A percentile compares a stretch with the other conserved stretches of the same genome.
Conservation (phyloP, 2,329 filamentous ascomycete genomes). For the Xylariaceae sp. region DNA sequence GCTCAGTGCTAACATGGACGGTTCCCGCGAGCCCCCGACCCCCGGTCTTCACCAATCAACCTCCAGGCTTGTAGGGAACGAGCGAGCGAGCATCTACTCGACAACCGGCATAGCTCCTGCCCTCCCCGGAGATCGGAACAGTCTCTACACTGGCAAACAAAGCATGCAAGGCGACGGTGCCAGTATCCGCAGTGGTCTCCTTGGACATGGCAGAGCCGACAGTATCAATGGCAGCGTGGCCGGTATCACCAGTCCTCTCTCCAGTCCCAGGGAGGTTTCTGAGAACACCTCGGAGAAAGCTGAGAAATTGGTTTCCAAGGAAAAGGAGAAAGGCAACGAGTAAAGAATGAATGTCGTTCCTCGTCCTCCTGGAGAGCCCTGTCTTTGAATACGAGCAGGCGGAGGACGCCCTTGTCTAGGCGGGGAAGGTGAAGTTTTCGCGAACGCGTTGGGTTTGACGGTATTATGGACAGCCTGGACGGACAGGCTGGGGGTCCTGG, state of each 20-base stretch:
- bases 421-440: no score
- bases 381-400: no score
- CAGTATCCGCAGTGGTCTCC: conserved; percentile 73
- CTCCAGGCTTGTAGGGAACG: conserved; percentile 42
- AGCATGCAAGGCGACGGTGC: conserved; percentile 62
- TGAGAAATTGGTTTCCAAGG: conserved; percentile 19
- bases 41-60: conserved; percentile 53
- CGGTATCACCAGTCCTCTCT: conserved; percentile 59
- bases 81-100: conserved; percentile 81
- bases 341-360: conserved; percentile 1
- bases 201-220: conserved; percentile 77
- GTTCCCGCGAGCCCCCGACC: conserved; percentile 40
- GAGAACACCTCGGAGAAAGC: conserved; percentile 33
- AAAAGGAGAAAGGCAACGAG: conserved; percentile 18
- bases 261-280: conserved; percentile 50
- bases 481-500: conserved; percentile 2
- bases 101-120: conserved; percentile 65
- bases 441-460: no score
- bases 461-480: background rate
- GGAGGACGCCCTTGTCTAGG: no score
- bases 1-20: conserved; percentile 67
- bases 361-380: background rate
- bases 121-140: conserved; percentile 73
- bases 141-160: conserved; percentile 65
- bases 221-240: conserved; percentile 77